phyloP scores from a whole-genome alignment of 1,284 basidiomycete genomes.

The Austroboletus olivaceoglutinosus region DNA sequence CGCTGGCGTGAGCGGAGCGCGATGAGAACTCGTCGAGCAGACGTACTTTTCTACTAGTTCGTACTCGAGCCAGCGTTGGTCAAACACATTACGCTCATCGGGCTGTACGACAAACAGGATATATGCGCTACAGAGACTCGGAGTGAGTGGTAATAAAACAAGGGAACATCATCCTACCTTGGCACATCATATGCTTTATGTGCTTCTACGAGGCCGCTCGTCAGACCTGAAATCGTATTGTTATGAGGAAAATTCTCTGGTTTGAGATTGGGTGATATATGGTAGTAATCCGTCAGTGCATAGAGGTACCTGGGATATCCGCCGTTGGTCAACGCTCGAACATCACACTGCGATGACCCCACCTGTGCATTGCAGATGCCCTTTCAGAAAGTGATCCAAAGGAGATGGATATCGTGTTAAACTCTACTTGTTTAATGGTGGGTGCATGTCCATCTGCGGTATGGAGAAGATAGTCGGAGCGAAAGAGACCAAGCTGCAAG shows the following conservation, averaged over 20 bases:
- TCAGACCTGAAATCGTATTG: constrained; percentile 68
- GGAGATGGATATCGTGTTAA: constrained; percentile 94
- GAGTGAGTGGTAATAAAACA: not conserved
- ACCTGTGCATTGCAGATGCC: constrained; percentile 79
- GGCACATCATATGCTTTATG: constrained; percentile 71
- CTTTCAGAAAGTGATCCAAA: constrained; percentile 84
- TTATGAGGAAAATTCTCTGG: constrained; percentile 72
- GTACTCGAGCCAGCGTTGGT: constrained; percentile 89
- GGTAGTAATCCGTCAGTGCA: constrained; percentile 64
- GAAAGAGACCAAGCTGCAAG: constrained; percentile 88
- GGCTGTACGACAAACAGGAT: constrained; percentile 90
- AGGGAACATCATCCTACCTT: constrained; percentile 15
- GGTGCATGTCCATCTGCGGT: constrained; percentile 36
- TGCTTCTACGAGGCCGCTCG: constrained; percentile 74
- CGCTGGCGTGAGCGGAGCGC: not conserved
- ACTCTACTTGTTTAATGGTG: constrained; percentile 92
- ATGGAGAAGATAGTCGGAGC: constrained; percentile 96
- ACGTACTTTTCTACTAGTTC: constrained; percentile 72
- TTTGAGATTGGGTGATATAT: constrained; percentile 53
- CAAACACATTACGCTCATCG: constrained; percentile 94
- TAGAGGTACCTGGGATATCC: constrained; percentile 57
- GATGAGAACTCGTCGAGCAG: not conserved
- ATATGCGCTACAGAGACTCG: constrained; percentile 52
- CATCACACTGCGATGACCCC: constrained; percentile 8
- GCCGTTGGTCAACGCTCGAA: not conserved